phyloP scores from a whole-genome alignment of 306 rosid species.

The Acacia melanoxylon region DNA sequence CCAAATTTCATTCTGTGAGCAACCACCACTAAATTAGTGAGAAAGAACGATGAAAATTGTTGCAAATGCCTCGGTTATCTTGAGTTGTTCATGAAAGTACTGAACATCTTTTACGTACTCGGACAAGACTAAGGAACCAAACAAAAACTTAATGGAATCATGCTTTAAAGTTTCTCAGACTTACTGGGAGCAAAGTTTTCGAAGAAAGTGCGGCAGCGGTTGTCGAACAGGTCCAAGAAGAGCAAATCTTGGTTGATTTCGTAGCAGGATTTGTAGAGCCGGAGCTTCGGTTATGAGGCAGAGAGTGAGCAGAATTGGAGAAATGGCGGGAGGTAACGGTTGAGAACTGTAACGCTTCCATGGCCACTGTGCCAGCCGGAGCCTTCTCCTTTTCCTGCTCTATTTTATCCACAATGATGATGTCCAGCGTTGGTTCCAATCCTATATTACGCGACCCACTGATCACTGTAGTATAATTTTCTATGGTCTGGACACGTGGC shows the following conservation, averaged over 20 bases:
- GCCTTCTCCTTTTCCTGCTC: not conserved
- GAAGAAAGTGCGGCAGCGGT: conserved; percentile 53
- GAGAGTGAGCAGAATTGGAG: conserved; percentile 44
- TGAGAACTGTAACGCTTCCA: conserved; percentile 75
- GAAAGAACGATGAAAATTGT: not conserved
- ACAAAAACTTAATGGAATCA: not conserved
- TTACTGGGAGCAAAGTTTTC: conserved; percentile 74
- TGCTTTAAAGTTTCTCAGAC: conserved; percentile 16
- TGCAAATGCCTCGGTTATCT: not conserved
- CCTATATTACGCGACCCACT: not conserved
- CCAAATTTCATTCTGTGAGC: conserved; percentile 79
- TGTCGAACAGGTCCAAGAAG: conserved; percentile 47
- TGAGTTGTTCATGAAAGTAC: not conserved
- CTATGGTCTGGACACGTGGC: not conserved
- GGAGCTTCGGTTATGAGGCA: conserved; percentile 30
- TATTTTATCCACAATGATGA: conserved; percentile 44
- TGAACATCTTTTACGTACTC: not conserved
- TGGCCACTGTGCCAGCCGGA: conserved; percentile 26
- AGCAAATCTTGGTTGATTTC: conserved; percentile 40
- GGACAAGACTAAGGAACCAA: not conserved
- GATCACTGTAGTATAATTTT: not conserved
- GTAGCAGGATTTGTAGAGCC: conserved; percentile 27
- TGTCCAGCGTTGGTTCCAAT: not conserved
- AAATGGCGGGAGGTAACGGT: conserved; percentile 73
- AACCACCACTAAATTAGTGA: conserved; percentile 2